These are phyloP conservation scores for Neoscytalidium dimidiatum DNA, from an alignment of 2,329 filamentous ascomycete species.

Conservation along the genomic window DNA sequence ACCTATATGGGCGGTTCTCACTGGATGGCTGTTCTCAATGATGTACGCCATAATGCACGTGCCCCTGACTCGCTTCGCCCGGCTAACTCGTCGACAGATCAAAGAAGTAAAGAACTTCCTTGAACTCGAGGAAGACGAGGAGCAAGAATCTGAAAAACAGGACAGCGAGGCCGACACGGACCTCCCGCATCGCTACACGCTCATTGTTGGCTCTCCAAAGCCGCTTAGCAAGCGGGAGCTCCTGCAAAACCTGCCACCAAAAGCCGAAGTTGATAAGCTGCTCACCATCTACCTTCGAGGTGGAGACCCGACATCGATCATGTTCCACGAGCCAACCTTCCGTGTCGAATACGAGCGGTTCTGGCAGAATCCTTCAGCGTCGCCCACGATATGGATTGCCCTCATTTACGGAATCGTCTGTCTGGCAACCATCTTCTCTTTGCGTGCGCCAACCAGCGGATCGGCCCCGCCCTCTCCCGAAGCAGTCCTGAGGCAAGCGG, in stretches of 20 bases:
- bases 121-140: slow-evolving; percentile 21
- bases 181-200: background rate
- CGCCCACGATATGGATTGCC: slow-evolving; percentile 49
- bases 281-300: slow-evolving; percentile 29
- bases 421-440: slow-evolving; percentile 36
- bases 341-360: slow-evolving; percentile 45
- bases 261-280: slow-evolving; percentile 34
- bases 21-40: slow-evolving; percentile 40
- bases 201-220: slow-evolving; percentile 18
- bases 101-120: slow-evolving; percentile 31
- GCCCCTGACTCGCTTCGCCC: background rate
- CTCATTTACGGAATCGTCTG: slow-evolving; percentile 51
- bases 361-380: slow-evolving; percentile 42
- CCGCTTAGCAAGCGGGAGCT: slow-evolving; percentile 29
- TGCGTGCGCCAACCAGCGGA: slow-evolving; percentile 22
- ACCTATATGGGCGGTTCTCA: slow-evolving; percentile 30
- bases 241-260: slow-evolving; percentile 23
- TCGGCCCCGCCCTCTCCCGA: background rate
- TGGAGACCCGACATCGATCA: slow-evolving; percentile 27
- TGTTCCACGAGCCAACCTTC: slow-evolving; percentile 26
- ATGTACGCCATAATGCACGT: slow-evolving; percentile 17
- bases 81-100: slow-evolving; percentile 22
- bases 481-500: slow-evolving; percentile 24
- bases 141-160: slow-evolving; percentile 22
- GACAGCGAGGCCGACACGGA: slow-evolving; percentile 3